Evolutionary conservation across 1,284 basidiomycete species (phyloP).

Genomic region (Tylopilus sp.): DNA sequence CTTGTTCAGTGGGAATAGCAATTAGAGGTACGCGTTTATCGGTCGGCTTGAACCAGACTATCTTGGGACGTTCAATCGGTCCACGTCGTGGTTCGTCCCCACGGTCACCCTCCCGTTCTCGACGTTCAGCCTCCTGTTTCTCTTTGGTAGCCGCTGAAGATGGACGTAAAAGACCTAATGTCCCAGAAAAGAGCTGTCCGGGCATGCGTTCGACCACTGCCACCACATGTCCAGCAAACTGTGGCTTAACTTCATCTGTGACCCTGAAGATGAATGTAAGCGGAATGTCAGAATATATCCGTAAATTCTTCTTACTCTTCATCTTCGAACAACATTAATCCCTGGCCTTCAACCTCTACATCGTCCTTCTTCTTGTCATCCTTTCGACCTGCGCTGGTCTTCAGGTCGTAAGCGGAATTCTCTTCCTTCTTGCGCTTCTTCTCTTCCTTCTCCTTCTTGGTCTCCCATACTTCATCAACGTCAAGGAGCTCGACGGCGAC

Average conservation of each 20-base stretch:
- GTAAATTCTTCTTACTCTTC: constrained; percentile 65
- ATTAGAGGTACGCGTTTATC: constrained; percentile 99
- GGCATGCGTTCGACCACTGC: constrained; percentile 98
- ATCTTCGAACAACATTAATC: constrained; percentile 92
- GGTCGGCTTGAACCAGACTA: constrained; percentile 99
- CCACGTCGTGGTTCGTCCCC: constrained; percentile 73
- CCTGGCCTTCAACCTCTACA: constrained; percentile 98
- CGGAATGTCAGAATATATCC: not conserved
- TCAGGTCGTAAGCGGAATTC: constrained; percentile 85
- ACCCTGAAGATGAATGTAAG: constrained; percentile 50
- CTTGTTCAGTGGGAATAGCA: constrained; percentile 99
- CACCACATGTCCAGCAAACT: constrained; percentile 95
- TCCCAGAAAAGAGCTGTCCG: constrained; percentile 96
- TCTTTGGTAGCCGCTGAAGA: constrained; percentile 98
- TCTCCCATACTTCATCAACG: constrained; percentile 97
- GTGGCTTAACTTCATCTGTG: constrained; percentile 93
- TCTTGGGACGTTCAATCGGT: constrained; percentile 89
- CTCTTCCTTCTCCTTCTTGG: constrained; percentile 99
- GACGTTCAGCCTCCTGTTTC: constrained; percentile 96
- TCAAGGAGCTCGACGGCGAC: constrained; percentile 98
- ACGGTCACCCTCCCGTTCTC: constrained; percentile 90
- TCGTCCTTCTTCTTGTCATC: constrained; percentile 99
- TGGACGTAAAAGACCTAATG: constrained; percentile 90
- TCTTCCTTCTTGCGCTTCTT: constrained; percentile 99
- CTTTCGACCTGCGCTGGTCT: constrained; percentile 72